Evolutionary conservation across 2,329 filamentous ascomycete species (phyloP).

Genomic region (Fusarium ramigenum): DNA sequence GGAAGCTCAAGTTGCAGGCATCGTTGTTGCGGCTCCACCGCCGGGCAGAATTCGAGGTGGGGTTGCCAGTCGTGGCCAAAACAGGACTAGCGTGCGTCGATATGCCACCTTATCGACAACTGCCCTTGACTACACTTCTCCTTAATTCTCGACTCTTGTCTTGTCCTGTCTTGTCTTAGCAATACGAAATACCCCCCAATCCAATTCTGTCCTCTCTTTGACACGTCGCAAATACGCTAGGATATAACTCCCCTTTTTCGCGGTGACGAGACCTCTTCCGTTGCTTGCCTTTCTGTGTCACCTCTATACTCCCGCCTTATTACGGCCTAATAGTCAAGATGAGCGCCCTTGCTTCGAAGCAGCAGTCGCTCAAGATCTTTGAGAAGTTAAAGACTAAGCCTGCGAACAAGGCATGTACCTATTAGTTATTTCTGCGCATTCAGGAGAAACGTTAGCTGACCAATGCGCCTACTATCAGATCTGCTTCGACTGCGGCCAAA

Average conservation of each 20-base stretch:
- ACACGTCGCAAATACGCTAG: slow-evolving; percentile 27
- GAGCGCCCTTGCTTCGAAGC: slow-evolving; percentile 82
- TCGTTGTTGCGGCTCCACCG: slow-evolving; percentile 45
- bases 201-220: slow-evolving; percentile 28
- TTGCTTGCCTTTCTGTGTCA: slow-evolving; percentile 3
- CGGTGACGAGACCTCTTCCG: background rate
- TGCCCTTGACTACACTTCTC: slow-evolving; percentile 46
- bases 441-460: slow-evolving; percentile 13
- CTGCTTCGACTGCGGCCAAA: slow-evolving; percentile 98
- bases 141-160: slow-evolving; percentile 44
- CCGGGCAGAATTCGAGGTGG: slow-evolving; percentile 48
- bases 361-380: slow-evolving; percentile 96
- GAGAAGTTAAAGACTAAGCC: slow-evolving; percentile 95
- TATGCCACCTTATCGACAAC: slow-evolving; percentile 55
- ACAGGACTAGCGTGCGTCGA: slow-evolving; percentile 49
- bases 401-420: slow-evolving; percentile 82
- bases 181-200: slow-evolving; percentile 9
- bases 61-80: slow-evolving; percentile 44
- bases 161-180: slow-evolving; percentile 24
- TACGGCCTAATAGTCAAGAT: slow-evolving; percentile 56
- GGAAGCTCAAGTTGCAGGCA: slow-evolving; percentile 2
- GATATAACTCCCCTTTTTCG: slow-evolving; percentile 1
- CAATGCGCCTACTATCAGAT: slow-evolving; percentile 62
- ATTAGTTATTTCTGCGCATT: background rate
- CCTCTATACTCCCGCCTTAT: slow-evolving; percentile 7